These are phyloP conservation scores for Dryadomyces sulphureus DNA, from an alignment of 2,329 filamentous ascomycete species.

Conservation along the genomic window DNA sequence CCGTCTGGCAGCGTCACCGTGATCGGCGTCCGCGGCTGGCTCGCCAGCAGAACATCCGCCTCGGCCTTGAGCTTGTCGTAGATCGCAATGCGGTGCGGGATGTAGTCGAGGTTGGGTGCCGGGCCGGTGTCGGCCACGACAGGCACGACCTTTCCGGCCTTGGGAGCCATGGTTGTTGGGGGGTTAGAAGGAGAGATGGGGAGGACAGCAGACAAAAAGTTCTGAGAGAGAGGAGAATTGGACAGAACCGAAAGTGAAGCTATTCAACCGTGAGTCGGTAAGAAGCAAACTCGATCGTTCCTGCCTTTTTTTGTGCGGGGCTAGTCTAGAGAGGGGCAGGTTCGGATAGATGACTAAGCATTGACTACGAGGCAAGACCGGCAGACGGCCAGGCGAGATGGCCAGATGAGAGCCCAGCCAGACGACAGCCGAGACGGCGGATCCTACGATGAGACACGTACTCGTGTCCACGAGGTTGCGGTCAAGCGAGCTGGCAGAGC, in stretches of 20 bases:
- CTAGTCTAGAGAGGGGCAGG: no score
- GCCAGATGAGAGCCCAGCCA: no score
- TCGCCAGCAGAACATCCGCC: conserved; percentile 60
- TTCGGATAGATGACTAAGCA: no score
- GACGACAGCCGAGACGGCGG: no score
- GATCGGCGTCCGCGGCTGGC: conserved; percentile 59
- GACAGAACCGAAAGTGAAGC: no score
- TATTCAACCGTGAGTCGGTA: no score
- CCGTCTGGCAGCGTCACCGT: conserved; percentile 61
- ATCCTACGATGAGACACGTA: no score
- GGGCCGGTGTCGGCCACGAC: conserved; percentile 15
- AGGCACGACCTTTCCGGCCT: conserved; percentile 11
- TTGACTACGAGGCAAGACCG: no score
- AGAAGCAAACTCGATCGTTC: no score
- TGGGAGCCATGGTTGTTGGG: conserved; percentile 4
- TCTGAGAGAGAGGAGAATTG: neutral
- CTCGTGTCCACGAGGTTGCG: no score
- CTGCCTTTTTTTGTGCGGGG: neutral
- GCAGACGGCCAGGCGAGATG: no score
- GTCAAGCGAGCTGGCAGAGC: no score
- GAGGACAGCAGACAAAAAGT: neutral
- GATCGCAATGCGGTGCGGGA: conserved; percentile 69
- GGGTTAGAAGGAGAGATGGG: neutral
- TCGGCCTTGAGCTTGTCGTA: conserved; percentile 82
- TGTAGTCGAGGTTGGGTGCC: conserved; percentile 49